Base-by-base conservation (phyloP, 768 basidiomycete genomes). In the Gloeophyllum trabeum region DNA sequence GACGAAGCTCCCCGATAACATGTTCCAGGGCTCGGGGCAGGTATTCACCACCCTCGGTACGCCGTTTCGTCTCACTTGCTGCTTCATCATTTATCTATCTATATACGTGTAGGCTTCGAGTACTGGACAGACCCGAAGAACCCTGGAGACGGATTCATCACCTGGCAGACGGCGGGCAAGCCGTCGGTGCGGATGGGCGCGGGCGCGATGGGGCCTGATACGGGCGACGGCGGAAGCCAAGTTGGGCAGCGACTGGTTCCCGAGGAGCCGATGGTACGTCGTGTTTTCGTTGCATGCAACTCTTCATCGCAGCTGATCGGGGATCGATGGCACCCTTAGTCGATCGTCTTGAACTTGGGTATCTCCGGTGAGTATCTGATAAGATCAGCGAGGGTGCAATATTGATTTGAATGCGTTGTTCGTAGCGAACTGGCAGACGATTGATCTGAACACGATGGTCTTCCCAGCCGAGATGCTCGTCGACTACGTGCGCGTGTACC, bases 401-500 rank as follows among this genome's bases (percentile, higher is more conserved):
- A 23, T 1, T 12, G 40, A 12, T 18, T 20, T 12, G 16, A 14
- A 19, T 7, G 26, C 6, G 19, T 36, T 42, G 35, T 38, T 21
- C 24, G 22, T 53, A 69, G 76, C 66, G 24, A 78, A 75, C 49
- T 90, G 87, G 76, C 84, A 87, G 46, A 59, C 61, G 3, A 67
- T 76, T 46, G 70, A 80, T 42, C 44, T 69, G 32, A 42, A 62
- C 19, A 69, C 79, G 34, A 67, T 87, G 67, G 56, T 59, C 19
- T 86, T 85, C 68, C 85, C 85, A 0, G 72, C 76, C 1, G 73
- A 77, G 49, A 69, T 87, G 65, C 63, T 71, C 30, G 61, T 89
- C 26, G 85, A 91, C 57, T 90, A 88, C 54, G 78, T 90, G 30
- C 71, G 87, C 20, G 81, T 91, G 16, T 91, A 88, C 57, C 86